Conservation (phyloP, 306 rosid species). For the Prunus armeniaca region DNA sequence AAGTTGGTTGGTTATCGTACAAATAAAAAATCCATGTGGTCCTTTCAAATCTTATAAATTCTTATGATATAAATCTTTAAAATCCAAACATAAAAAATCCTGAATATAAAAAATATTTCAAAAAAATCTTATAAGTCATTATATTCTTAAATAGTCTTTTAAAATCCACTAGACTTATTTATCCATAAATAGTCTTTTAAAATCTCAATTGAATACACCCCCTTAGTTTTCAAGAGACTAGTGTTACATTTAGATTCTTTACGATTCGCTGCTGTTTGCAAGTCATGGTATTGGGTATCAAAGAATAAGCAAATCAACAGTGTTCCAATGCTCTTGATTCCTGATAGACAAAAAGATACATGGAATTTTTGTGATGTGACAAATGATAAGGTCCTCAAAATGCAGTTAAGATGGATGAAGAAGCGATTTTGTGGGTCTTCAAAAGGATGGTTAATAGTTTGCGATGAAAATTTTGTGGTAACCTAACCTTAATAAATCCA, state of each 20-base stretch:
- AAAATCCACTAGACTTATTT: too few species aligned
- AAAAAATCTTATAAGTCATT: too few species aligned
- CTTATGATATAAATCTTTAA: too few species aligned
- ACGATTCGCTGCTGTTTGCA: not conserved
- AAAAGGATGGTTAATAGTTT: not conserved
- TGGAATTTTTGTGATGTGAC: not conserved
- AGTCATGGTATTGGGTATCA: not conserved
- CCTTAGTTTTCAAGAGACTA: not conserved
- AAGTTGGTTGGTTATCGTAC: too few species aligned
- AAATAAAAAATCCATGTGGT: too few species aligned
- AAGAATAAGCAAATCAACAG: not conserved
- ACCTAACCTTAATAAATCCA: not conserved
- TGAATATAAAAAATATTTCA: too few species aligned
- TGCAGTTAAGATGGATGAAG: not conserved
- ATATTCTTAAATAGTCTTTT: too few species aligned
- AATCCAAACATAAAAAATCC: too few species aligned
- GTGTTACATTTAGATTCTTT: not conserved
- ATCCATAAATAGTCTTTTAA: too few species aligned
- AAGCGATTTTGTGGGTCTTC: not conserved
- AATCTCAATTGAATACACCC: too few species aligned
- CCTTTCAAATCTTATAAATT: too few species aligned
- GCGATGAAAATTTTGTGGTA: not conserved
- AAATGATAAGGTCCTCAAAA: not conserved
- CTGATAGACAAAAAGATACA: not conserved
- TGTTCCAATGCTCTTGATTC: constrained; percentile 3